Percentiles rank a stretch among this genome's conserved stretches.
Conservation (phyloP, 73 alveolate genomes). For the Tetrahymena malaccensis region DNA sequence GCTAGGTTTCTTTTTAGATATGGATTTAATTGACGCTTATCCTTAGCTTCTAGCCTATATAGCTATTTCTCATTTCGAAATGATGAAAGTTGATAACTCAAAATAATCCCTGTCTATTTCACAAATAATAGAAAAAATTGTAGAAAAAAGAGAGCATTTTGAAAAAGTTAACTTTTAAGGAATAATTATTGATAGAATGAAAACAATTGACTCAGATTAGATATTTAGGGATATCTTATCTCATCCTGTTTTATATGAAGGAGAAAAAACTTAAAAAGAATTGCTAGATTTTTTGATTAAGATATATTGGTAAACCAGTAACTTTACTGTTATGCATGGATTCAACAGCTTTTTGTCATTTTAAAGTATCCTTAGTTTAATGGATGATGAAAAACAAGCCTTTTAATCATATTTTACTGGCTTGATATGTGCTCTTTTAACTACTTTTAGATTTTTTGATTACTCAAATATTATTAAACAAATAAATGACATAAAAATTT, state of each 20-base stretch:
- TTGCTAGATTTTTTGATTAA: background rate
- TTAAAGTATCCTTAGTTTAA: background rate
- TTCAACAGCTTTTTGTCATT: background rate
- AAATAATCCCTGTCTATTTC: background rate
- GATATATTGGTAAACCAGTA: background rate
- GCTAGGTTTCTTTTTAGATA: background rate
- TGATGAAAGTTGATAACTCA: background rate
- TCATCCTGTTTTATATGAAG: background rate
- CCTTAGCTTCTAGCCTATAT: background rate
- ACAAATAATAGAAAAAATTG: background rate
- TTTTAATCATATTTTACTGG: background rate
- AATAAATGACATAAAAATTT: background rate
- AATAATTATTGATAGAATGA: background rate
- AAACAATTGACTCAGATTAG: background rate
- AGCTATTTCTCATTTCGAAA: background rate
- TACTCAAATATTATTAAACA: background rate
- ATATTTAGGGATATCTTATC: background rate
- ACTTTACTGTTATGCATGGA: background rate
- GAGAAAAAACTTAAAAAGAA: background rate
- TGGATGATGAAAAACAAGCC: background rate
- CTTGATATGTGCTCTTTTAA: background rate
- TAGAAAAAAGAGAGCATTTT: background rate
- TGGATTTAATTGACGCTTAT: background rate
- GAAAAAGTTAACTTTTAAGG: background rate
- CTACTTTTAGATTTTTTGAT: background rate